phyloP scores from a whole-genome alignment of 495 filamentous ascomycete species.

The Neurospora sp. region DNA sequence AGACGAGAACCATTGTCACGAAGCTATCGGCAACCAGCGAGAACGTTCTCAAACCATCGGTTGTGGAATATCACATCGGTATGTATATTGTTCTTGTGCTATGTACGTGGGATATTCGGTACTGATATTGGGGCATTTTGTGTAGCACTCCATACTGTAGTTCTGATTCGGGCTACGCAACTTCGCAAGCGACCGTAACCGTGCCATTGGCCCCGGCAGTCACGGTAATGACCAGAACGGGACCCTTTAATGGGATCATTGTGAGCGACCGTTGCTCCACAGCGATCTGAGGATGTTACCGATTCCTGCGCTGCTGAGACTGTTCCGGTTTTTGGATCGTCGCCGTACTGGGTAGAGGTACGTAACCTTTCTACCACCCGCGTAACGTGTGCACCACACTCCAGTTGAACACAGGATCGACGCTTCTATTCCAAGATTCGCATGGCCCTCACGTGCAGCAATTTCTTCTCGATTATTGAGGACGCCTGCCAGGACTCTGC shows the following conservation, averaged over 20 bases:
- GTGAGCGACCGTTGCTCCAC: constrained; percentile 7
- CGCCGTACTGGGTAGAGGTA: background rate
- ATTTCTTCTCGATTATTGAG: background rate
- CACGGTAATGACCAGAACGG: constrained; percentile 7
- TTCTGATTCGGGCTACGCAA: background rate
- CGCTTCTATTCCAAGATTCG: background rate
- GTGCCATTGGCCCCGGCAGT: constrained; percentile 8
- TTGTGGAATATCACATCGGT: constrained; percentile 1
- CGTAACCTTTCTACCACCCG: constrained; percentile 2
- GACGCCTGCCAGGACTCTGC: background rate
- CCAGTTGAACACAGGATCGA: constrained; percentile 7
- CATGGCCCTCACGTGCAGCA: background rate
- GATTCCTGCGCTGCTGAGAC: constrained; percentile 2
- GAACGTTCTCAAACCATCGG: background rate
- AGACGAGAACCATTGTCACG: background rate
- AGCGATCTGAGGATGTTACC: constrained; percentile 1
- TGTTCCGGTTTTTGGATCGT: constrained; percentile 6
- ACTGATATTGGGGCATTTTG: constrained; percentile 1
- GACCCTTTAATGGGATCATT: constrained; percentile 1
- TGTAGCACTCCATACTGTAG: background rate
- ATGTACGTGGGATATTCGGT: background rate
- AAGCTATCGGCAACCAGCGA: background rate
- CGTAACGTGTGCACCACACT: background rate
- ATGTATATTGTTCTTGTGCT: constrained; percentile 3
- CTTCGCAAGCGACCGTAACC: constrained; percentile 14